A percentile compares a stretch with the other conserved stretches of the same genome.
phyloP scores from a whole-genome alignment of 2,329 filamentous ascomycete genomes.

The Westerdykella aurantiaca region DNA sequence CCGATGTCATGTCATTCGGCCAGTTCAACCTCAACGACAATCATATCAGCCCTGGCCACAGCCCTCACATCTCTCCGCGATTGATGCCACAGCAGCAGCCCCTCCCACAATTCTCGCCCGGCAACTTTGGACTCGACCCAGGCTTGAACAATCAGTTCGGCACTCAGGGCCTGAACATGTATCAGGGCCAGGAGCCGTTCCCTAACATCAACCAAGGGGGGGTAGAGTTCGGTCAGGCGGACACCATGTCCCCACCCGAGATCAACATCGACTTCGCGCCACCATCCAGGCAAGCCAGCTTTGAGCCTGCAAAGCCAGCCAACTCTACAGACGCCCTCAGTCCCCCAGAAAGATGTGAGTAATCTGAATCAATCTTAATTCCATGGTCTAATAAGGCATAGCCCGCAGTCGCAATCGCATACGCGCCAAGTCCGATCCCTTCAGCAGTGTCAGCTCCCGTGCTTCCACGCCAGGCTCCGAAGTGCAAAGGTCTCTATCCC shows the following conservation, averaged over 20 bases:
- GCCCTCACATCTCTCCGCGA: constrained; percentile 64
- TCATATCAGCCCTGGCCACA: constrained; percentile 59
- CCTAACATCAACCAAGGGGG: constrained; percentile 45
- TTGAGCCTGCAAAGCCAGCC: constrained; percentile 60
- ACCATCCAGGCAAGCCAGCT: constrained; percentile 59
- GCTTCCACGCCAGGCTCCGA: constrained; percentile 39
- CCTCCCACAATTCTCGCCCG: constrained; percentile 46
- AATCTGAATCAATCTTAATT: constrained; percentile 9
- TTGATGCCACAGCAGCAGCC: constrained; percentile 61
- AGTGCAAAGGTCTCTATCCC: constrained; percentile 38
- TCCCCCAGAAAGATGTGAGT: constrained; percentile 63
- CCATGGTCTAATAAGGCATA: constrained; percentile 24
- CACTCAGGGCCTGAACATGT: constrained; percentile 47
- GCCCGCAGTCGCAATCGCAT: constrained; percentile 52
- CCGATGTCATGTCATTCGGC: constrained; percentile 70
- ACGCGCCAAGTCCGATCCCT: constrained; percentile 57
- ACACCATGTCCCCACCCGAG: constrained; percentile 81
- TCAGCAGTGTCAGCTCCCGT: constrained; percentile 45
- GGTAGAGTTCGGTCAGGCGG: constrained; percentile 60
- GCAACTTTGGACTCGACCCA: constrained; percentile 44
- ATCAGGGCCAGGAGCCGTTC: constrained; percentile 46
- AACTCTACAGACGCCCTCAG: constrained; percentile 69
- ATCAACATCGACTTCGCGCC: constrained; percentile 94
- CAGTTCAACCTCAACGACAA: constrained; percentile 63
- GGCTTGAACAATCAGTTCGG: constrained; percentile 45